phyloP scores from a whole-genome alignment of 352 stramenopile species.

The Globisporangium megalacanthum region DNA sequence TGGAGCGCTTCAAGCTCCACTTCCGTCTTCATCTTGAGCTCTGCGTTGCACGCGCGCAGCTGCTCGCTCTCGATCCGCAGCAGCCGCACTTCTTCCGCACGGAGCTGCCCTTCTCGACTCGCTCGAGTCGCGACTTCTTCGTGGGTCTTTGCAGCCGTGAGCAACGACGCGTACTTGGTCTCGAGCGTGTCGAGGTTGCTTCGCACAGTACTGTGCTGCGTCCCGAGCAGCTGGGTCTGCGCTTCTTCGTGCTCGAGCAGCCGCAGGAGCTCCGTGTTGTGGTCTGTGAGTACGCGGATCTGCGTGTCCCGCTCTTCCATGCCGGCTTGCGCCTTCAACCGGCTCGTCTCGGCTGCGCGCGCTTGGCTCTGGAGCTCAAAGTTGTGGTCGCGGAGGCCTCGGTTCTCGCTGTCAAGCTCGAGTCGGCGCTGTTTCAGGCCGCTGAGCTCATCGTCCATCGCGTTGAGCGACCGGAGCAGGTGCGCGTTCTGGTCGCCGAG shows the following conservation, averaged over 20 bases:
- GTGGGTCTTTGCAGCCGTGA: conserved; percentile 90
- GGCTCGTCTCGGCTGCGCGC: conserved; percentile 78
- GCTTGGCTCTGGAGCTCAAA: conserved; percentile 91
- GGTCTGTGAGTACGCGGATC: conserved; percentile 91
- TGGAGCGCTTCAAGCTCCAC: conserved; percentile 95
- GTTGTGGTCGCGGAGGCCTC: conserved; percentile 87
- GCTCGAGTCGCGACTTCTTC: conserved; percentile 88
- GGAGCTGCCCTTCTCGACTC: conserved; percentile 89
- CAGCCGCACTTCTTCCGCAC: conserved; percentile 92
- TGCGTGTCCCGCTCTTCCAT: conserved; percentile 91
- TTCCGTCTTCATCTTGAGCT: conserved; percentile 93
- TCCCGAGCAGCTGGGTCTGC: conserved; percentile 61
- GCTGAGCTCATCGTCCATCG: conserved; percentile 76
- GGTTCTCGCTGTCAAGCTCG: conserved; percentile 89
- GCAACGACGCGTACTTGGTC: conserved; percentile 85
- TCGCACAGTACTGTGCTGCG: conserved; percentile 49
- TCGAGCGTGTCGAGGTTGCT: conserved; percentile 83
- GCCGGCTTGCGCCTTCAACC: conserved; percentile 67
- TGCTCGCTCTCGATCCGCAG: conserved; percentile 88
- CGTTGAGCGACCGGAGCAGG: conserved; percentile 83
- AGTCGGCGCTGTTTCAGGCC: conserved; percentile 54
- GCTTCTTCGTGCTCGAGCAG: conserved; percentile 94
- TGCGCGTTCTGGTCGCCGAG: conserved; percentile 91
- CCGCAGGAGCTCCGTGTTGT: conserved; percentile 94
- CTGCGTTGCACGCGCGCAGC: conserved; percentile 89